Evolutionary conservation across 2,329 filamentous ascomycete genomes (phyloP), one percentile per base, ranked within the genome.

Genomic region (Diplodia scrobiculata): DNA sequence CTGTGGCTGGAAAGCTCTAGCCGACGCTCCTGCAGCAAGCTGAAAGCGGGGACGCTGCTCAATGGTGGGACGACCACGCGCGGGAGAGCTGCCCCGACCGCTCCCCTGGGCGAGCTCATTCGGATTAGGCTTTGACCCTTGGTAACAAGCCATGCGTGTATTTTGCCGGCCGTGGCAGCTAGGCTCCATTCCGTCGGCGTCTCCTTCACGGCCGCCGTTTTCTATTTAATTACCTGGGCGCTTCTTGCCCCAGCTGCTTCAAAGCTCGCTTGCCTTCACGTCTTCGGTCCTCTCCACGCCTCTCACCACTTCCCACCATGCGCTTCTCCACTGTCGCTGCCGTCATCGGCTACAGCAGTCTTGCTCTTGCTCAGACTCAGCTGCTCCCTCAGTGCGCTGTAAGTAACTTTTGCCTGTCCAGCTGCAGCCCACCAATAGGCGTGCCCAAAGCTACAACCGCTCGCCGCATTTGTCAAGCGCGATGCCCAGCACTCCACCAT

Each of bases 381-480:
- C 53, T 68, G 10, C 60, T 75, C 19, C 74, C 74, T 13, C 48
- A 67, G 11, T 76, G 74, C 55, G 73, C 72, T 48, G 74, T 75
- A 68, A 68, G 72, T 71, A 41, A 41, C 21, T 25, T 27, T 29
- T 13, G 11, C 13, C 29, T 48, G 3, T 41, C 52, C 14, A 25
- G 29, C 29, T 47, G n/a, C 45, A 13, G 17, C 13, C 36, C n/a
- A 5, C 41, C 36, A 65, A 21, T 21, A 5, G 17, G 13, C 17
- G n/a, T 7, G 7, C 27, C 48, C 36, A 34, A 38, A 38, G 48
- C 14, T 27, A 25, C 14, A 32, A 45, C 45, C 21, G 50, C 19
- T 11, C n/a, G 21, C 48, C 38, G 34, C 48, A 10, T 54, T 14
- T 36, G 32, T 32, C 25, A 5, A 50, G 4, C 45, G 25, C 45